Evolutionary conservation across 179 eudicot species (phyloP).

Genomic region (Patellifolia procumbens): DNA sequence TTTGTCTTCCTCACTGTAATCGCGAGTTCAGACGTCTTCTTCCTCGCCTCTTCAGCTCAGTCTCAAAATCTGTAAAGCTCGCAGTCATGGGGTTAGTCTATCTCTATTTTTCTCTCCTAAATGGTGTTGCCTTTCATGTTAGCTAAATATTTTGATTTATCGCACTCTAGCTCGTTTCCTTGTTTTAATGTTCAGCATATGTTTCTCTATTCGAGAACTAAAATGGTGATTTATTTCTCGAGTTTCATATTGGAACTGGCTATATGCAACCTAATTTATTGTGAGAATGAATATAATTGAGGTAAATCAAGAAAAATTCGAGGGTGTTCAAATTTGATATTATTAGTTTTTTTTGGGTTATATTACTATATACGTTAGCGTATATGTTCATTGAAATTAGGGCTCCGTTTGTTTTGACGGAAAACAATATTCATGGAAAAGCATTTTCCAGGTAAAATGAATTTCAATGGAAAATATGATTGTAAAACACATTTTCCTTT

Average conservation of each 20-base stretch:
- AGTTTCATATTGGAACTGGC: not conserved
- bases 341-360: not conserved
- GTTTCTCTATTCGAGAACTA: not conserved
- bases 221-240: not conserved
- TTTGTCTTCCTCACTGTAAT: not conserved
- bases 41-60: not conserved
- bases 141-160: not conserved
- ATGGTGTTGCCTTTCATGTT: not conserved
- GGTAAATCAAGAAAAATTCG: not conserved
- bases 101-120: not conserved
- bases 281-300: not conserved
- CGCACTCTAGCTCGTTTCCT: not conserved
- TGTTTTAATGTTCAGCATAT: not conserved
- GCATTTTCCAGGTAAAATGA: too few species aligned
- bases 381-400: not conserved
- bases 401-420: too few species aligned
- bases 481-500: too few species aligned
- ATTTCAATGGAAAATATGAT: too few species aligned
- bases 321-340: not conserved
- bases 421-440: too few species aligned
- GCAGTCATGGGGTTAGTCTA: slow-evolving; percentile 23
- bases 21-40: not conserved
- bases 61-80: not conserved
- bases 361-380: not conserved
- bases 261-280: not conserved